Evolutionary conservation across 371 early-diverging fungal species (phyloP).

Genomic region (Apophysomyces variabilis): DNA sequence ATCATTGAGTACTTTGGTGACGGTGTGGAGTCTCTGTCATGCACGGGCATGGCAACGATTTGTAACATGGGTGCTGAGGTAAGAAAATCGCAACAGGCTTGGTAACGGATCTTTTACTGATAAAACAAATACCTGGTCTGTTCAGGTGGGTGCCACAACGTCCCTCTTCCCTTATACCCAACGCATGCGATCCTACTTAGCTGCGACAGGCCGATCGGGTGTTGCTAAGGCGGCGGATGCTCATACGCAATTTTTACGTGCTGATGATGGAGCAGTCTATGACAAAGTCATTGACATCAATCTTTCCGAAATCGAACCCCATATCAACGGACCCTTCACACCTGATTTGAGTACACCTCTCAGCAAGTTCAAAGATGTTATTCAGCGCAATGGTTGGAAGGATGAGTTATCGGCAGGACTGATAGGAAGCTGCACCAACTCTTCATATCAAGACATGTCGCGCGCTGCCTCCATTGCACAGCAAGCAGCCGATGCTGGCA

Average conservation of each 20-base stretch:
- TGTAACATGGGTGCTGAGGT: slow-evolving; percentile 96
- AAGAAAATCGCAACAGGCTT: slow-evolving; percentile 3
- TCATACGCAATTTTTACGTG: slow-evolving; percentile 55
- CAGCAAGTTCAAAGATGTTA: slow-evolving; percentile 78
- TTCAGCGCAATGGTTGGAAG: slow-evolving; percentile 85
- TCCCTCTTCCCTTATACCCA: slow-evolving; percentile 86
- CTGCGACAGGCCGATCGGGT: slow-evolving; percentile 73
- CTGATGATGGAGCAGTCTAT: slow-evolving; percentile 63
- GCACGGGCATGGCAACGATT: slow-evolving; percentile 96
- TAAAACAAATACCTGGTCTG: not conserved
- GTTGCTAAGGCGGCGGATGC: slow-evolving; percentile 77
- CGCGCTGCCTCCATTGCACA: slow-evolving; percentile 86
- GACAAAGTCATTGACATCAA: slow-evolving; percentile 94
- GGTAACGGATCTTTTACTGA: not conserved
- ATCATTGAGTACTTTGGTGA: slow-evolving; percentile 94
- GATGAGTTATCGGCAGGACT: slow-evolving; percentile 86
- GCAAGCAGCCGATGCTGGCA: slow-evolving; percentile 83
- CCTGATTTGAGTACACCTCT: slow-evolving; percentile 94
- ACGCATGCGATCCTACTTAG: slow-evolving; percentile 82
- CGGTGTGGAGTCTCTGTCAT: slow-evolving; percentile 83
- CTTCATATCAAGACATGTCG: slow-evolving; percentile 95
- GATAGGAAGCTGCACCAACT: slow-evolving; percentile 97
- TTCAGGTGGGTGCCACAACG: slow-evolving; percentile 87
- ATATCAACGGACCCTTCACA: slow-evolving; percentile 97
- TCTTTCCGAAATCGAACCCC: slow-evolving; percentile 88